Evolutionary conservation across 768 basidiomycete genomes (phyloP), one percentile per base, ranked within the genome.

Genomic region (Boletus vinaceobasis): DNA sequence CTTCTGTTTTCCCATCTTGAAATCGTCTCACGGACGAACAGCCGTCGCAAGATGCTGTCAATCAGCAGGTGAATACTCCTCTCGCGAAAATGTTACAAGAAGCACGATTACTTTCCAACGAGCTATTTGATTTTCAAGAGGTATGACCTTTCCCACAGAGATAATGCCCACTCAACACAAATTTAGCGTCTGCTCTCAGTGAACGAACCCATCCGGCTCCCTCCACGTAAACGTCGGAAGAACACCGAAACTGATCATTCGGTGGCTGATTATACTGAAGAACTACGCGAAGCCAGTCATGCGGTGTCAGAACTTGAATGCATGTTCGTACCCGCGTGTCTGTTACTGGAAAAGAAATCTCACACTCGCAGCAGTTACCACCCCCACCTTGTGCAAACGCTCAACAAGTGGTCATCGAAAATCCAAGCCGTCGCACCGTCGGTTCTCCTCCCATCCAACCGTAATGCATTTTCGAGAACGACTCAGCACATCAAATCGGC

Each of bases 351-450:
- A 26, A 33, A 33, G 8, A 50, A 17, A 53, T 37, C 50, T 58
- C 42, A 58, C 40, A 31, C 51, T 48, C 27, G 50, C 14, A 6
- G 11, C 55, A 77, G 79, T 48, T 79, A 88, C 46, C 93, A 94
- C 66, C 80, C 86, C 3, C 77, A 87, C 57, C 77, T 88, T 13
- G 68, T 93, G 40, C 83, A 85, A 56, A 94, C 90, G 2, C 79
- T 99, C 26, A 76, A 80, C 37, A 98, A 98, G 71, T 99, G 97
- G 97, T 97, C 93, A 10, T 79, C 87, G 26, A 99, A 98, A 75
- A 89, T 98, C 37, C 90, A 94, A 64, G 90, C 95, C 1, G 94
- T 97, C 6, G 83, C 93, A 2, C 87, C 93, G 11, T 85, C 87
- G 7, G 85, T 79, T 39, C 81, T 90, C 13, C 76, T 86, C 6